Base-by-base conservation (phyloP, 441 rosid species). In the Brassica balearica region DNA sequence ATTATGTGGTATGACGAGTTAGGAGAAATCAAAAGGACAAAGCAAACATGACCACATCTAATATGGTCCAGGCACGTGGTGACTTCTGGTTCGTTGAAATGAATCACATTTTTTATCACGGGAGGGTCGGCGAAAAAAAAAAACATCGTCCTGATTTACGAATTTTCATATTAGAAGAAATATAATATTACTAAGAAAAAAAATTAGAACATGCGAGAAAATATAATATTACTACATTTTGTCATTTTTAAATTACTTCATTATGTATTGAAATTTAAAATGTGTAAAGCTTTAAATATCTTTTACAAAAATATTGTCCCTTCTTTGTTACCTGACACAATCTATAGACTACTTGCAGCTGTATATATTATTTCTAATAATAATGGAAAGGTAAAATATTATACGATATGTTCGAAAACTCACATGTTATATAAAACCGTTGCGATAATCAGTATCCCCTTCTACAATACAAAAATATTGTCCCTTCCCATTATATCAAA, bases 61-160 rank as follows among this genome's bases (percentile, higher is more conserved):
- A 43, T 59, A 56, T 72, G 68, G 46, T 19, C 56, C 77, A 38
- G 46, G 20, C 68, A 66, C 77, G 64, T 78, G 81, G 63, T 11
- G 8, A 10, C 8, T 55, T 55, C 23, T 2, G 23, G 60, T 55
- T 55, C 60, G 60, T 2, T 55, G 10, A 0, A 55, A 15, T 17
- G 23, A 55, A 55, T 55, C 60, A 17, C 22, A 17, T 15, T 55
- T 14, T 53, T 15, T 53, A 53, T 53, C 22, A 53, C 59, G 10
- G 15, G 59, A 53, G 59, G 59, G 59, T 53, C 59, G 59, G 59
- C 9, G 59, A 2, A 7, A 53, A 53, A 53, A 53, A 46, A 53
- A 53, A 46, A n/a, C 59, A 53, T 53, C 59, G 59, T 7, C 4
- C 59, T 53, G 0, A 53, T 15, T 48, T 14, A 51, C 6, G 58